Base-by-base conservation (phyloP, 805 yeast genomes). In the Candida boidinii region DNA sequence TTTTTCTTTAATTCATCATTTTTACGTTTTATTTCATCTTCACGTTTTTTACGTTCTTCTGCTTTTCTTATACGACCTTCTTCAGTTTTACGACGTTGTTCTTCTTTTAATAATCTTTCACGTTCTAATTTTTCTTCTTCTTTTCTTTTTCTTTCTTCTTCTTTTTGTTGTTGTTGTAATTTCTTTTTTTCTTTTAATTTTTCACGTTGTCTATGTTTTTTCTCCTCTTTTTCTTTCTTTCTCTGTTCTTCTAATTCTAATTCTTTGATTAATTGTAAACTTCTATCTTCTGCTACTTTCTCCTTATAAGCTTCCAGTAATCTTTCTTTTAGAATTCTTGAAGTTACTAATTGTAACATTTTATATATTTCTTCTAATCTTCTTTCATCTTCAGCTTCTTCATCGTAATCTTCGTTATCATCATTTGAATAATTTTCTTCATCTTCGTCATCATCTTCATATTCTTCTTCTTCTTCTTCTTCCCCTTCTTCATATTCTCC, bases 311-410 rank as follows among this genome's bases (percentile, higher is more conserved):
- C 84, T 20, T 70, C 73, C 47, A 82, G 64, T 21, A 88, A 70
- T 28, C 86, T 70, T 43, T 74, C 77, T 47, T 82, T 84, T 44
- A 88, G 69, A 50, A 85, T 65, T 33, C 84, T 75, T 4, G 92
- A 79, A 1, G 88, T 83, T 35, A 86, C 81, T 33, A 83, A 66
- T 46, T 84, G 86, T 39, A 88, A 70, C 66, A 85, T 70, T 17
- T 81, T 75, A 24, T 88, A 79, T 10, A 90, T 79, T 56, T 87
- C 94, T 46, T 75, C 79, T 47, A 83, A 58, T 31, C 87, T 68
- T 52, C 66, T 61, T 38, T 74, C 80, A 33, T 77, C 79, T 39
- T 68, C 75, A 52, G 48, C 63, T n/a, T 62, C 70, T 9, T 56
- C 64, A 3, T 59, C 68, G 5, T 62, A 66, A 11, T 58, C 64